Evolutionary conservation across 2,329 filamentous ascomycete genomes (phyloP).

Genomic region (Lecanicillium sp.): DNA sequence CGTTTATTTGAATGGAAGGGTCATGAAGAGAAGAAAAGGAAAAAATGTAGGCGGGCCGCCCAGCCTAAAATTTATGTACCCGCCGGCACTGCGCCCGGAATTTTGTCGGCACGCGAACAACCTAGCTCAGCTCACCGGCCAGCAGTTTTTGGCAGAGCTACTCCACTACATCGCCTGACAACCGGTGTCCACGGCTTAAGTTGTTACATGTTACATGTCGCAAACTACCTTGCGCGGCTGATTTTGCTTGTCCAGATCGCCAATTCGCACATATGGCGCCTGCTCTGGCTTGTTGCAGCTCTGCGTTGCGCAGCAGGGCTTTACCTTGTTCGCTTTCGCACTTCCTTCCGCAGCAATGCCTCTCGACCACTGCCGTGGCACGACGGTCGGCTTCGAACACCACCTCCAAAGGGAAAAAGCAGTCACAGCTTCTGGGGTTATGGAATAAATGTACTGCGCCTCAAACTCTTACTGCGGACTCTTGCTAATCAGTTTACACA

Average conservation of each 20-base stretch:
- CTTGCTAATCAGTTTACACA: not conserved
- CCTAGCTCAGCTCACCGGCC: too few relatives aligned
- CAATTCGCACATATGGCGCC: too few relatives aligned
- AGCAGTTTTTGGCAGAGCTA: too few relatives aligned
- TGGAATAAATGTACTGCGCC: conserved; percentile 23
- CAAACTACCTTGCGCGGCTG: too few relatives aligned
- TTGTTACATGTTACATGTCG: too few relatives aligned
- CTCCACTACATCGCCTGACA: too few relatives aligned
- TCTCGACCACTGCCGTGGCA: not conserved
- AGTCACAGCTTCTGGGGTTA: conserved; percentile 16
- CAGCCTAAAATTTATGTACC: conserved; percentile 28
- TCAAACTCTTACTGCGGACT: not conserved
- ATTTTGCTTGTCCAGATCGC: not conserved
- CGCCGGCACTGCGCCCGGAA: conserved; percentile 17
- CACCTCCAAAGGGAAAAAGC: conserved; percentile 12
- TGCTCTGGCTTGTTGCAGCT: conserved; percentile 14
- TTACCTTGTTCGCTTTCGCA: conserved; percentile 4
- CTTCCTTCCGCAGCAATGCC: conserved; percentile 12
- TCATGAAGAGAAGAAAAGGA: conserved; percentile 57
- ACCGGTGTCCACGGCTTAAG: too few relatives aligned
- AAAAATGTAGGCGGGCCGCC: conserved; percentile 24
- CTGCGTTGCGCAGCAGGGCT: conserved; percentile 12
- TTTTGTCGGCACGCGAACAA: conserved; percentile 19
- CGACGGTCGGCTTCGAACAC: conserved; percentile 1
- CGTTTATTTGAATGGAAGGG: conserved; percentile 99